Evolutionary conservation across 108 stramenopile genomes (phyloP).

Genomic region (Skeletonema costatum): DNA sequence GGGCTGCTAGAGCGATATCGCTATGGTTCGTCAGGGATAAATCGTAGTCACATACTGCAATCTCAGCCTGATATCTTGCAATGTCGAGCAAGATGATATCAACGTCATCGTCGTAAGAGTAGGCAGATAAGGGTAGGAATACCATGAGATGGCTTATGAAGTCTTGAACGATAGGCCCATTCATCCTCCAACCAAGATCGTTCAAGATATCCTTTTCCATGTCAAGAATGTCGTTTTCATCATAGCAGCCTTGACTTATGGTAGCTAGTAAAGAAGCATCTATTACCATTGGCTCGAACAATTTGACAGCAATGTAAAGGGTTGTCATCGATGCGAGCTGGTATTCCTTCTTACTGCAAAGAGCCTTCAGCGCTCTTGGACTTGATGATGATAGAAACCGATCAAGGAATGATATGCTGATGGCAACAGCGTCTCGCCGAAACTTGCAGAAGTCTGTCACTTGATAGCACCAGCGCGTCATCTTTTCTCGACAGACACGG

Average conservation of each 20-base stretch:
- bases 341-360: conserved; percentile 68
- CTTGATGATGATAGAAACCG: conserved; percentile 46
- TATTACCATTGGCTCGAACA: conserved; percentile 72
- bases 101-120: neutral
- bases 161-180: conserved; percentile 35
- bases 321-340: conserved; percentile 85
- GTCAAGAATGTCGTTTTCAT: conserved; percentile 41
- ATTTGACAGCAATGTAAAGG: conserved; percentile 81
- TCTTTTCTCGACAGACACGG: conserved; percentile 68
- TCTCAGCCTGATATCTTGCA: conserved; percentile 40
- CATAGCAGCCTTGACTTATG: conserved; percentile 60
- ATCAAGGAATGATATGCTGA: conserved; percentile 82
- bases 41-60: conserved; percentile 27
- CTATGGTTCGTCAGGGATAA: conserved; percentile 25
- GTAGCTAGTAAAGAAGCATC: conserved; percentile 58
- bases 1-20: conserved; percentile 34
- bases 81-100: conserved; percentile 23
- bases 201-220: conserved; percentile 57
- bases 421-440: conserved; percentile 68
- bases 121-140: conserved; percentile 12
- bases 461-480: conserved; percentile 70
- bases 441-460: conserved; percentile 66
- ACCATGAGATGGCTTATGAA: conserved; percentile 36
- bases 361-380: conserved; percentile 50
- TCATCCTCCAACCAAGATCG: conserved; percentile 49